Base-by-base conservation (phyloP, 2,329 filamentous ascomycete genomes). In the Penicillium sp. region DNA sequence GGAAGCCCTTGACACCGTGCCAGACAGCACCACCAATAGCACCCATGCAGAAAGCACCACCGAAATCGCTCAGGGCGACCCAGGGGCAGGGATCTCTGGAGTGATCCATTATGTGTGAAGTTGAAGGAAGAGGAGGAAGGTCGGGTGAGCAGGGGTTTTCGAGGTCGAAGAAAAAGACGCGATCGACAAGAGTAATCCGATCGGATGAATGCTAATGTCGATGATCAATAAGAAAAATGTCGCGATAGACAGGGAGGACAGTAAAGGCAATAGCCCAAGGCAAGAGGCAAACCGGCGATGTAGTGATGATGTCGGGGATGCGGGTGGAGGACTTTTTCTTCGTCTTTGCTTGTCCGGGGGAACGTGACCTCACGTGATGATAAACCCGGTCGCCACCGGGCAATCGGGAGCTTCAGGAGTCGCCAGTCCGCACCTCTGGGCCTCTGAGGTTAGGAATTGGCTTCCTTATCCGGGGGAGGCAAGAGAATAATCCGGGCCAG, bases 1-100 rank as follows among this genome's bases (percentile, higher is more conserved):
- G 85, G 82, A 92, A 95, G 62, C 93, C 95, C 83, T 99, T 99
- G 68, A 97, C 91, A 73, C 93, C 93, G 82, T 97, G 94, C 94
- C 94, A 97, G 77, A 97, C 90, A 73, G 91, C 90, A 73, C 90
- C 90, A 73, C 89, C 89, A 70, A 92, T 89, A 65, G 88, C 92
- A 72, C 94, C 94, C 94, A 97, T 98, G 76, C 87, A 89, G 75
- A 98, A 97, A 61, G 94, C 95, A 81, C 95, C 95, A 66, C 95
- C 95, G 78, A 98, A 98, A 83, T 99, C 95, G 81, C 93, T 97
- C 70, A 98, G 86, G 68, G 95, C 91, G 75, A 98, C 93, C 89
- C 90, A 98, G 60, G 95, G 95, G 82, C 95, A 98, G 66, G 95
- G 95, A 81, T 98, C 95, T 83, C 95, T 88, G 67, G 91, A 91